Conservation (phyloP, 495 filamentous ascomycete species). For the Annulohypoxylon stygium region DNA sequence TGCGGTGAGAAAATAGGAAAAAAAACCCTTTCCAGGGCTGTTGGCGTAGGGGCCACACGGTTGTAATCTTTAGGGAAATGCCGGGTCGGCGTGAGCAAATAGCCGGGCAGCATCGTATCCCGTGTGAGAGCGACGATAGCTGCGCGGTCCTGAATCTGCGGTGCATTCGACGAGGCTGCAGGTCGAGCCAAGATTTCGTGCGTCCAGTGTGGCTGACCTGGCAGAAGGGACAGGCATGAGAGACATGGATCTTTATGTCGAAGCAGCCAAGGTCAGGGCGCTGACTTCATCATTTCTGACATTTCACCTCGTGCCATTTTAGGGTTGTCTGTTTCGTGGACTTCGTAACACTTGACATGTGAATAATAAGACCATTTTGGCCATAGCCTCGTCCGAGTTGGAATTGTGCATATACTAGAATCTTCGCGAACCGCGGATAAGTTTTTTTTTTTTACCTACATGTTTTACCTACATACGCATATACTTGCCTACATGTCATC, state of each 20-base stretch:
- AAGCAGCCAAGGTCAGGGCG: slow-evolving; percentile 37
- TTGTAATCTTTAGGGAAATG: slow-evolving; percentile 38
- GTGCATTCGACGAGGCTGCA: slow-evolving; percentile 48
- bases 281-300: slow-evolving; percentile 42
- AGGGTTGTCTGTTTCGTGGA: slow-evolving; percentile 36
- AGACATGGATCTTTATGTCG: slow-evolving; percentile 34
- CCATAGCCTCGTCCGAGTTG: slow-evolving; percentile 14
- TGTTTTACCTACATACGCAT: neutral
- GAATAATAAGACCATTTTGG: slow-evolving; percentile 21
- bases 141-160: slow-evolving; percentile 30
- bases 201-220: slow-evolving; percentile 38
- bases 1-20: slow-evolving; percentile 34
- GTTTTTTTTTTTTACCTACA: neutral
- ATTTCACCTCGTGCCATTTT: slow-evolving; percentile 46
- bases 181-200: slow-evolving; percentile 48
- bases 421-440: slow-evolving; percentile 33
- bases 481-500: neutral
- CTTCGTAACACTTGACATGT: slow-evolving; percentile 38
- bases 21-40: neutral
- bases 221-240: slow-evolving; percentile 2
- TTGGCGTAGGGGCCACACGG: slow-evolving; percentile 18
- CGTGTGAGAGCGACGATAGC: slow-evolving; percentile 39
- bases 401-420: slow-evolving; percentile 24
- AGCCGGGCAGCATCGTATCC: slow-evolving; percentile 36
- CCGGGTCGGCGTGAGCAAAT: slow-evolving; percentile 37